A percentile compares a stretch with the other conserved stretches of the same genome.
Conservation (phyloP, 352 stramenopile genomes). For the Phytophthora constricta region DNA sequence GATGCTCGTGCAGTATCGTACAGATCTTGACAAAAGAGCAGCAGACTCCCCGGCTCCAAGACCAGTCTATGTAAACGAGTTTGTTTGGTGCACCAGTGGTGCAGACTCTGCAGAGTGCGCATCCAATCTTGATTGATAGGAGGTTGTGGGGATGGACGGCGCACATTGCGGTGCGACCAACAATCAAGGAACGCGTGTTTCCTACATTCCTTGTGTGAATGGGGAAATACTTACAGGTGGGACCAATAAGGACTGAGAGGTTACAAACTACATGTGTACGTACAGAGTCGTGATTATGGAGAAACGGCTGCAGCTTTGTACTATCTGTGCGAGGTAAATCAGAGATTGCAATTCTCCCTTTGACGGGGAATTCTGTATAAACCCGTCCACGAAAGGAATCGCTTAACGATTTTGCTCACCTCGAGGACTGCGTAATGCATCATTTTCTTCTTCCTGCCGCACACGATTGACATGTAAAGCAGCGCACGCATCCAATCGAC, state of each 20-base stretch:
- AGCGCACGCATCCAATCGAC: background rate
- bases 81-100: too few species aligned
- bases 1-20: too few species aligned
- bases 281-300: background rate
- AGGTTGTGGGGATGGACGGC: background rate
- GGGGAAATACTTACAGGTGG: too few species aligned
- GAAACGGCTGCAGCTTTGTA: background rate
- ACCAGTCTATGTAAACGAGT: background rate
- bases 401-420: background rate
- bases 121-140: background rate
- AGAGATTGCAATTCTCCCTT: background rate
- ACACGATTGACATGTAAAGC: too few species aligned
- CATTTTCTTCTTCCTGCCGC: too few species aligned
- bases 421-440: background rate
- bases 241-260: too few species aligned
- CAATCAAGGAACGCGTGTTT: too few species aligned
- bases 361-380: background rate
- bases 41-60: conserved; percentile 3
- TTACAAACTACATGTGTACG: too few species aligned
- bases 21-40: too few species aligned
- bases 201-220: too few species aligned
- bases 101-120: background rate
- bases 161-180: too few species aligned
- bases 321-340: too few species aligned
- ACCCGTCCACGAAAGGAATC: background rate